Percentiles rank a stretch among this genome's conserved stretches.
phyloP scores from a whole-genome alignment of 805 yeast genomes.

The Diddensiella santjacobensis region DNA sequence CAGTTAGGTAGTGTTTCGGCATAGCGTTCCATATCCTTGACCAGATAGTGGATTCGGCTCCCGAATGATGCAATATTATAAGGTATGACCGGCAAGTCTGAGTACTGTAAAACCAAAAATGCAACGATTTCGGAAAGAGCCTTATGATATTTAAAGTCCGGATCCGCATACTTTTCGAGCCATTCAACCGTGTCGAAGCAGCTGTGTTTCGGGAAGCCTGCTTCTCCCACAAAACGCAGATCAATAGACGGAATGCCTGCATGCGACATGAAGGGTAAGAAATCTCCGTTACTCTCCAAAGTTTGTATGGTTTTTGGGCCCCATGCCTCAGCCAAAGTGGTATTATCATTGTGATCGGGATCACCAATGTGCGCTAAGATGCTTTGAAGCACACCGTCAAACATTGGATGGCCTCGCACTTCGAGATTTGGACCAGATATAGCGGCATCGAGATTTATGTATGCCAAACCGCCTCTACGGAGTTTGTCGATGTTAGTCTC shows the following conservation, averaged over 20 bases:
- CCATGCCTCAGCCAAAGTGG: slow-evolving; percentile 22
- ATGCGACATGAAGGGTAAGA: slow-evolving; percentile 59
- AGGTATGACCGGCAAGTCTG: slow-evolving; percentile 76
- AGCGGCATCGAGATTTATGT: slow-evolving; percentile 69
- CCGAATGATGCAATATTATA: slow-evolving; percentile 52
- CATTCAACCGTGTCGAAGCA: slow-evolving; percentile 63
- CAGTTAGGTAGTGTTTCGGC: slow-evolving; percentile 18
- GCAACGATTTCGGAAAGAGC: slow-evolving; percentile 56
- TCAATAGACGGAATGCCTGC: slow-evolving; percentile 70
- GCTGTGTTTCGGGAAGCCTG: slow-evolving; percentile 45
- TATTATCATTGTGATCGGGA: slow-evolving; percentile 15
- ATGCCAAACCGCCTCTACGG: slow-evolving; percentile 58
- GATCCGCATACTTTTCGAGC: slow-evolving; percentile 51
- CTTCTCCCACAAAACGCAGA: slow-evolving; percentile 44
- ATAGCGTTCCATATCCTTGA: slow-evolving; percentile 43
- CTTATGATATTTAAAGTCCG: slow-evolving; percentile 51
- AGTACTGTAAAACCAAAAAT: slow-evolving; percentile 50
- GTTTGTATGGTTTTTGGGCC: slow-evolving; percentile 8
- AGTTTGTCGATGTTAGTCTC: slow-evolving; percentile 53
- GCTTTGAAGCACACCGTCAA: slow-evolving; percentile 46
- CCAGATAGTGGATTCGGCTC: slow-evolving; percentile 40
- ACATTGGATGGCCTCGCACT: slow-evolving; percentile 61
- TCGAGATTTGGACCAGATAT: slow-evolving; percentile 51
- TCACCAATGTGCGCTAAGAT: slow-evolving; percentile 34
- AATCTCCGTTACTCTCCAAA: slow-evolving; percentile 50